Evolutionary conservation across 768 basidiomycete species (phyloP), one percentile per base, ranked within the genome.

Genomic region (Tricholoma saponaceum): DNA sequence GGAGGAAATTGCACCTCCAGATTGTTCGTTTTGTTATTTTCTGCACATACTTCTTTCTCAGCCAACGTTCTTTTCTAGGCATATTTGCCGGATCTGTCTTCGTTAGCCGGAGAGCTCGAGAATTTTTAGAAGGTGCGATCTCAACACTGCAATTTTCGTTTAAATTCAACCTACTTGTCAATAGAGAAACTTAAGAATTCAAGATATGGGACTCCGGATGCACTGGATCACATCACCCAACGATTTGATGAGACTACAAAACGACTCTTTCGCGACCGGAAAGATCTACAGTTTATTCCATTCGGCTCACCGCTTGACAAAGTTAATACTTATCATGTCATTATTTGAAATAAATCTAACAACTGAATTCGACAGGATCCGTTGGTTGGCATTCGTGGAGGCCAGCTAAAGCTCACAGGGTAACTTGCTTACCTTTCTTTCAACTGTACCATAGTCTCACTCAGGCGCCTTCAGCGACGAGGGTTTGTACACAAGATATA

Each of bases 161-260:
- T 16, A 12, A 13, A 16, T 28, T 20, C 33, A 49, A 12, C 12
- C 18, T 37, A 30, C 23, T 41, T 32, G 33, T n/a, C 10, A 26
- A 23, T 67, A 91, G 89, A 83, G 57, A 91, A 90, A 70, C 81
- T 92, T 57, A 84, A 79, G 63, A 76, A 74, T 62, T 90, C 89
- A 18, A 87, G 79, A 72, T 92, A 91, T 60, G 87, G 89, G 49
- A 81, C 83, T 2, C 67, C 81, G 2, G 89, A 87, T 65, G 76
- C 86, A 3, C 74, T 92, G 7, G 89, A 91, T 53, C 89, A 92
- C 63, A 89, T 92, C 64, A 86, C 89, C 4, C 84, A 85, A 61
- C 80, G 84, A 14, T 92, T 92, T 67, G 89, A 92, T 56, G 89
- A 92, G 69, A 90, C 89, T 0, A 92, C 89, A 4, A 92, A 92